phyloP scores from a whole-genome alignment of 2,329 filamentous ascomycete genomes.

The Bisporella sp. region DNA sequence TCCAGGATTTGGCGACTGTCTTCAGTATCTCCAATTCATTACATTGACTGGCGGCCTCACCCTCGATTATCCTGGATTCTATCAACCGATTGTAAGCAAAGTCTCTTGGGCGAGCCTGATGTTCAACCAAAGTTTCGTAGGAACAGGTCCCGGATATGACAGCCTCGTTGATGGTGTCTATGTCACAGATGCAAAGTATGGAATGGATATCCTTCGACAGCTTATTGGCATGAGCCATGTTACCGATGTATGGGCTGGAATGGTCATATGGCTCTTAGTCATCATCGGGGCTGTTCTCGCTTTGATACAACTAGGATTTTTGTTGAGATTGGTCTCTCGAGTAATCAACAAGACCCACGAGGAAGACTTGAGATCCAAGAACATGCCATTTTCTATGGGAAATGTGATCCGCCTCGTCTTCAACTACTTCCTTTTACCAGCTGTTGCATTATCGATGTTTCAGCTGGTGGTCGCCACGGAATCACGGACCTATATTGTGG shows the following conservation, averaged over 20 bases:
- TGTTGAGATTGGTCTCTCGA: conserved; percentile 68
- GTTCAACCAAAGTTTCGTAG: conserved; percentile 88
- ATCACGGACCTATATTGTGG: conserved; percentile 56
- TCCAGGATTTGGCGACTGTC: conserved; percentile 90
- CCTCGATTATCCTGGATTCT: conserved; percentile 87
- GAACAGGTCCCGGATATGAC: conserved; percentile 55
- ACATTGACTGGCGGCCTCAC: conserved; percentile 81
- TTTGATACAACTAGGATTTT: conserved; percentile 70
- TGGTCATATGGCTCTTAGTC: conserved; percentile 83
- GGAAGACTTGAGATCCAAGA: conserved; percentile 85
- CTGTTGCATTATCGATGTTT: conserved; percentile 82
- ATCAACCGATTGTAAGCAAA: conserved; percentile 84
- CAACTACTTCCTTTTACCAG: conserved; percentile 85
- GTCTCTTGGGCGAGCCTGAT: conserved; percentile 83
- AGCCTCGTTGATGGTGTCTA: conserved; percentile 83
- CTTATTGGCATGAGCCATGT: conserved; percentile 71
- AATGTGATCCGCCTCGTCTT: conserved; percentile 80
- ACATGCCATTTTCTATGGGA: conserved; percentile 77
- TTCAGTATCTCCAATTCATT: conserved; percentile 94
- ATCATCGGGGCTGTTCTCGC: conserved; percentile 63
- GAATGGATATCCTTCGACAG: conserved; percentile 72
- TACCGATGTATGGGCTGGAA: conserved; percentile 85
- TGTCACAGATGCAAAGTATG: conserved; percentile 67
- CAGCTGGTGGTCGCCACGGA: conserved; percentile 71
- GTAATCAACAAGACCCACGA: conserved; percentile 64